A percentile compares a stretch with the other conserved stretches of the same genome.
These are phyloP conservation scores for Penicillium carneum DNA, from an alignment of 2,329 filamentous ascomycete genomes.

Conservation along the genomic window DNA sequence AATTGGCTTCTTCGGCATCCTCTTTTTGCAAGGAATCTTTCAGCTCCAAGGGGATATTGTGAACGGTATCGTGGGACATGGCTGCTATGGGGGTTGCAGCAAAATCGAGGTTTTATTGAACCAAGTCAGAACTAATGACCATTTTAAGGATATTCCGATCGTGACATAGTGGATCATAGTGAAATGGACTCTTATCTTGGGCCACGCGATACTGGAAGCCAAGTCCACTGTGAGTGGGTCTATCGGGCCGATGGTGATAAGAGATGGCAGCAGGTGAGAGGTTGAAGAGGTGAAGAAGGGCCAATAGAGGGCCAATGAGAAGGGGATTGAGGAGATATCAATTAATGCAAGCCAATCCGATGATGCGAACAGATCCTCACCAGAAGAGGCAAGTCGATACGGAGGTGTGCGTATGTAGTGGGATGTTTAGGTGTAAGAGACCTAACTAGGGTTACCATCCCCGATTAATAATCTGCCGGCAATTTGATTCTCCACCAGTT, in stretches of 20 bases:
- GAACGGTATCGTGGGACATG: constrained; percentile 11
- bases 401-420: too few species aligned
- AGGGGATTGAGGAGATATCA: background rate
- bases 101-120: background rate
- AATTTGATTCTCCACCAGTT: too few species aligned
- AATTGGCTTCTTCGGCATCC: constrained; percentile 18
- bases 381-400: constrained; percentile 10
- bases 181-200: constrained; percentile 5
- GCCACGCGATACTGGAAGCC: background rate
- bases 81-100: background rate
- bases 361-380: constrained; percentile 3
- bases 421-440: too few species aligned
- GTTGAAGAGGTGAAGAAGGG: background rate
- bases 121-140: background rate
- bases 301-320: background rate
- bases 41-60: constrained; percentile 22
- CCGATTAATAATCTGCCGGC: too few species aligned
- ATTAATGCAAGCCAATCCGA: constrained; percentile 10
- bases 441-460: too few species aligned
- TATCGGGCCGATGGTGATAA: constrained; percentile 32
- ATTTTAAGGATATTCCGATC: background rate
- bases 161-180: background rate
- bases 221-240: constrained; percentile 6
- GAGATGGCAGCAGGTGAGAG: background rate
- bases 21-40: constrained; percentile 28